phyloP scores from a whole-genome alignment of 1,284 basidiomycete species.

The Ceratorhiza oryzae-sativae region DNA sequence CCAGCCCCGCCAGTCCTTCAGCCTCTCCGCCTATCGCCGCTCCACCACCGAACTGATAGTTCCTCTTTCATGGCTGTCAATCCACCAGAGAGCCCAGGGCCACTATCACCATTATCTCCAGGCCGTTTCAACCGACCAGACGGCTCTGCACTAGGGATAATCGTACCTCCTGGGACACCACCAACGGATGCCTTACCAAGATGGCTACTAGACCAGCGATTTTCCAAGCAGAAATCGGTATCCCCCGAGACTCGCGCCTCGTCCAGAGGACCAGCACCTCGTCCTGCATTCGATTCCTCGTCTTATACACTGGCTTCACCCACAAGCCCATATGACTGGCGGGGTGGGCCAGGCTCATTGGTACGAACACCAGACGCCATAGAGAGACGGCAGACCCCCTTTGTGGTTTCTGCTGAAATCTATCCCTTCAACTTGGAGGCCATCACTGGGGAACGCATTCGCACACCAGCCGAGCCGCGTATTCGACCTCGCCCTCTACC shows the following conservation, averaged over 20 bases:
- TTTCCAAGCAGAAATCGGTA: neutral
- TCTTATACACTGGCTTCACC: conserved; percentile 13
- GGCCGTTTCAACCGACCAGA: conserved; percentile 15
- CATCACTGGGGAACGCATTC: conserved; percentile 24
- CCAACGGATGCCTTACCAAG: conserved; percentile 24
- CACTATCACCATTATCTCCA: conserved; percentile 31
- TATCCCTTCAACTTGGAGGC: conserved; percentile 22
- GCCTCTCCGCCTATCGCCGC: conserved; percentile 29
- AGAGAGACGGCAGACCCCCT: neutral
- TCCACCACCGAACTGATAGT: conserved; percentile 24
- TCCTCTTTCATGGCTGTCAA: conserved; percentile 8
- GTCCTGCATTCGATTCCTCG: neutral
- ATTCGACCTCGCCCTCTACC: conserved; percentile 32
- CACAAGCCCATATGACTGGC: conserved; percentile 1
- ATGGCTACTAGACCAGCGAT: conserved; percentile 22
- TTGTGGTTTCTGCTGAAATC: conserved; percentile 9
- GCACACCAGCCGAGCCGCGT: conserved; percentile 10
- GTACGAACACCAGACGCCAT: conserved; percentile 28
- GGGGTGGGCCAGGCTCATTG: neutral
- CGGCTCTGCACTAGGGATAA: conserved; percentile 32
- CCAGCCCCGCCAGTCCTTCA: conserved; percentile 1
- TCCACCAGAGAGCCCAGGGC: conserved; percentile 17
- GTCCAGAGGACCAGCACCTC: neutral
- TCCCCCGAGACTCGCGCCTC: conserved; percentile 7
- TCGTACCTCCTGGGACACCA: conserved; percentile 33